phyloP scores from a whole-genome alignment of 2,329 filamentous ascomycete genomes.

The Cyphellophora europaea region DNA sequence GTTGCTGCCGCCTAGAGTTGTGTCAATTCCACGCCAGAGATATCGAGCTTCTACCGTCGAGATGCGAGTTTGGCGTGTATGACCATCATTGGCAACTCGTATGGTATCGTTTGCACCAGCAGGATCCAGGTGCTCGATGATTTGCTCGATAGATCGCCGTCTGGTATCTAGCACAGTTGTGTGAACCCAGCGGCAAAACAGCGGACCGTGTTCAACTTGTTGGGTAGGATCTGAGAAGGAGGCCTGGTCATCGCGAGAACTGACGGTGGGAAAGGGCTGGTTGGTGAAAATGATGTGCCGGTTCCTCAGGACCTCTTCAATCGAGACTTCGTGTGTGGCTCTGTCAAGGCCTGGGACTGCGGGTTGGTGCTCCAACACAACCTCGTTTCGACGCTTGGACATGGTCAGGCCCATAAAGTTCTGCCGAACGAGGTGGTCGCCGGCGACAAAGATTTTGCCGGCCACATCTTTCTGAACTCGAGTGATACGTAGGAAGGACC shows the following conservation, averaged over 20 bases:
- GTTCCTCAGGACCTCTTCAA: constrained; percentile 29
- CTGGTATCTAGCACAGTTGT: constrained; percentile 2
- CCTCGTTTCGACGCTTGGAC: constrained; percentile 32
- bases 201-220: constrained; percentile 22
- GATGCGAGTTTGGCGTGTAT: background rate
- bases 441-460: constrained; percentile 25
- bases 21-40: constrained; percentile 1
- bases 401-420: constrained; percentile 26
- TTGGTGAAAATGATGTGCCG: constrained; percentile 49
- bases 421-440: constrained; percentile 26
- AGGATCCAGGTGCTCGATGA: background rate
- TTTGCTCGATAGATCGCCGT: background rate
- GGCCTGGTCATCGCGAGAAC: constrained; percentile 21
- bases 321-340: constrained; percentile 28
- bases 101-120: background rate
- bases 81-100: background rate
- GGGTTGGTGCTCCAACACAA: constrained; percentile 26
- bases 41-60: background rate
- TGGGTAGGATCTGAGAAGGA: constrained; percentile 17
- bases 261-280: constrained; percentile 29
- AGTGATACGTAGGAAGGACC: constrained; percentile 31
- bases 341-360: constrained; percentile 23
- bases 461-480: constrained; percentile 23
- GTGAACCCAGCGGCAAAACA: constrained; percentile 27
- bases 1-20: constrained; percentile 3